Base-by-base conservation (phyloP, 2,329 filamentous ascomycete species). In the Pseudogymnoascus sp. region DNA sequence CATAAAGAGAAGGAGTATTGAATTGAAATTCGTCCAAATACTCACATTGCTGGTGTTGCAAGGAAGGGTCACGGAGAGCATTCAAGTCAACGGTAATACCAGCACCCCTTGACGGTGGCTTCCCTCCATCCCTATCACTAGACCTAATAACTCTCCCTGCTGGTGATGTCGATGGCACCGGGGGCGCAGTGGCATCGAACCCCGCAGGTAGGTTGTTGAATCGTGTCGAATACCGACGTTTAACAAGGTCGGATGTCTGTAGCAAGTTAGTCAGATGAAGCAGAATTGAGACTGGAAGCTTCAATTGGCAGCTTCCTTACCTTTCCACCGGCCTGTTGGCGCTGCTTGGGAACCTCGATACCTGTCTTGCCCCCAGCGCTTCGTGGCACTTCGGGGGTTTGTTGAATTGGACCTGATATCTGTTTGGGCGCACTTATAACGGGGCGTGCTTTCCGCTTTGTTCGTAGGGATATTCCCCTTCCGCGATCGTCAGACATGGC, bases 181-280 rank as follows among this genome's bases (percentile, higher is more conserved):
- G 84, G n/a, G 76, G 85, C 19, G 84, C 85, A 64, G 83, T 85
- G 69, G 83, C 80, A 70, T 88, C 84, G 73, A 86, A 90, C 71
- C 90, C 87, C 65, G 85, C 79, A 1, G 90, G 89, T 0, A 88
- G 76, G 68, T 90, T 87, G 71, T 92, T 93, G 76, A 97, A 96
- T 66, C 93, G 88, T 45, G 93, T 93, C 41, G 95, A 98, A 77
- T 98, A 99, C 70, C 95, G 83, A 70, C 92, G 85, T 79, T 98
- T 98, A 65, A 99, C 93, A 63, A 98, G 81, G 75, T 99, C 93
- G 23, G 85, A 85, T 1, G 85, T 88, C 84, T 75, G 6, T 25
- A 39, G 41, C 66, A 61, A 68, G 66, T 66, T 60, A 63, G 61
- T 39, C 4, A 2, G 43, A 43, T 31, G 19, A n/a, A 36, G 3